phyloP scores from a whole-genome alignment of 2,329 filamentous ascomycete genomes.

The Pseudomassariella vexata region DNA sequence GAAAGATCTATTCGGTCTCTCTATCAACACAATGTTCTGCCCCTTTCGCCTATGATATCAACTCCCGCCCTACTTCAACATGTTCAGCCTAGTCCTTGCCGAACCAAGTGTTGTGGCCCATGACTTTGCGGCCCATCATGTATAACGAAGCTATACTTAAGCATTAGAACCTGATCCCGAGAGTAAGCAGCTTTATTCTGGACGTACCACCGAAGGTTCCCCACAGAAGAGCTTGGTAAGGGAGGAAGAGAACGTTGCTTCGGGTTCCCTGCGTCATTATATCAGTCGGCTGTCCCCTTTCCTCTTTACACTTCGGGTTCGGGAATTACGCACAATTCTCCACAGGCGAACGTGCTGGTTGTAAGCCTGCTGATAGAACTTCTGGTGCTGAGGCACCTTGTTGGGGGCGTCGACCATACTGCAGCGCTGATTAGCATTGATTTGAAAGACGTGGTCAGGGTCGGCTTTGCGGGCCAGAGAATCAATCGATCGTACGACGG shows the following conservation, averaged over 20 bases:
- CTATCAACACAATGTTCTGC: constrained; percentile 10
- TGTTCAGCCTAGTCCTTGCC: constrained; percentile 48
- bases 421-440: constrained; percentile 22
- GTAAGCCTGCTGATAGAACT: constrained; percentile 69
- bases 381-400: constrained; percentile 70
- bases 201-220: constrained; percentile 56
- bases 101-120: constrained; percentile 78
- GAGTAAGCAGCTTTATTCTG: not conserved
- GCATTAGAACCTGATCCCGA: constrained; percentile 10
- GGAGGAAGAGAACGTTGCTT: constrained; percentile 59
- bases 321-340: constrained; percentile 61
- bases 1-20: constrained; percentile 8
- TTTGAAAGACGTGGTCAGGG: not conserved
- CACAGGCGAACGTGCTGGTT: constrained; percentile 64
- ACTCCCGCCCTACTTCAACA: no score
- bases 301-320: constrained; percentile 5
- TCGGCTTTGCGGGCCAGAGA: not conserved
- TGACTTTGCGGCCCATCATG: constrained; percentile 66
- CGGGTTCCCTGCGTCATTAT: constrained; percentile 49
- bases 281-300: constrained; percentile 14
- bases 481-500: constrained; percentile 4
- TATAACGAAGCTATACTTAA: constrained; percentile 50
- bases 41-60: constrained; percentile 9
- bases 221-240: constrained; percentile 62
- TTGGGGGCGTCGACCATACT: constrained; percentile 68